Evolutionary conservation across 768 basidiomycete genomes (phyloP).

Genomic region (Grammothele lineata): DNA sequence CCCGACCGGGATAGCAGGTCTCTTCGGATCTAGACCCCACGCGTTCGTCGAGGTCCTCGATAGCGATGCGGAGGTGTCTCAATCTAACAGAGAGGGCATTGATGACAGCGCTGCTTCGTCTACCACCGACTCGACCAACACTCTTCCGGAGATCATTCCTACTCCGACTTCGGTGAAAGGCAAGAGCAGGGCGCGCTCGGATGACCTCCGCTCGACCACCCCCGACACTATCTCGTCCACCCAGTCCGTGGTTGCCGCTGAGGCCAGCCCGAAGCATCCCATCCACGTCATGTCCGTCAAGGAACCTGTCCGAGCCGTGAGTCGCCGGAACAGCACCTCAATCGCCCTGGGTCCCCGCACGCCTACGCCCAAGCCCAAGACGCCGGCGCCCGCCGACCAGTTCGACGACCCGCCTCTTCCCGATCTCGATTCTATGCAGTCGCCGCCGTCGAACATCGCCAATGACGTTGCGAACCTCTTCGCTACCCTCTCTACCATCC

Average conservation of each 20-base stretch:
- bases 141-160: slow-evolving; percentile 9
- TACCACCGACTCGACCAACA: slow-evolving; percentile 10
- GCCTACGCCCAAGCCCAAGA: slow-evolving; percentile 7
- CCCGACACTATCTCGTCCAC: slow-evolving; percentile 36
- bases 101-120: slow-evolving; percentile 19
- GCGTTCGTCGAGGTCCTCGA: slow-evolving; percentile 61
- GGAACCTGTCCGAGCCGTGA: no score
- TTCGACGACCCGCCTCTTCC: slow-evolving; percentile 45
- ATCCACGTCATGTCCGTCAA: slow-evolving; percentile 60
- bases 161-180: slow-evolving; percentile 37
- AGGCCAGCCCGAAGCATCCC: slow-evolving; percentile 50
- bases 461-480: slow-evolving; percentile 64
- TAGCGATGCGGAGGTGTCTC: slow-evolving; percentile 33
- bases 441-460: slow-evolving; percentile 26
- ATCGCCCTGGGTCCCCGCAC: slow-evolving; percentile 4
- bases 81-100: slow-evolving; percentile 18
- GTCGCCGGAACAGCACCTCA: slow-evolving; percentile 9
- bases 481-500: slow-evolving; percentile 46
- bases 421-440: slow-evolving; percentile 32
- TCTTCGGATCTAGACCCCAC: slow-evolving; percentile 45
- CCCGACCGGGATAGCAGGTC: slow-evolving; percentile 32
- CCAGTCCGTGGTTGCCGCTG: slow-evolving; percentile 35
- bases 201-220: slow-evolving; percentile 26
- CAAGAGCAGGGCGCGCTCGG: slow-evolving; percentile 39
- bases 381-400: background rate